Evolutionary conservation across 2,329 filamentous ascomycete species (phyloP).

Genomic region (Ophiosphaerella korrae): DNA sequence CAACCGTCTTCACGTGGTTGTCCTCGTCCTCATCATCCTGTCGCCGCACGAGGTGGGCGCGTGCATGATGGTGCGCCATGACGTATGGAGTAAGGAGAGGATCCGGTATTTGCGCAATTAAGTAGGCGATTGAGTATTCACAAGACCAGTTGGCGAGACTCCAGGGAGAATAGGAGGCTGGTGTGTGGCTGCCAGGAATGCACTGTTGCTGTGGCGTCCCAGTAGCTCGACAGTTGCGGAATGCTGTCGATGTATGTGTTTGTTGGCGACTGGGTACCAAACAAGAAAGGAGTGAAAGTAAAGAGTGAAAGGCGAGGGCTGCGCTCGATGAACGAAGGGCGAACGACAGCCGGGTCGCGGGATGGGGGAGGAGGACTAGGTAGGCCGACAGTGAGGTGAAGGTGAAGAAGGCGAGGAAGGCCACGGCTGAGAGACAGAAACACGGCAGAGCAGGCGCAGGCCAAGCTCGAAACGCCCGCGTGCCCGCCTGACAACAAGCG

Average conservation of each 20-base stretch:
- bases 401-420: constrained; percentile 20
- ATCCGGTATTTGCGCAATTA: constrained; percentile 21
- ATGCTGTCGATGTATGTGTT: constrained; percentile 22
- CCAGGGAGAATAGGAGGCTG: constrained; percentile 27
- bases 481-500: constrained; percentile 18
- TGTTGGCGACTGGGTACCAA: constrained; percentile 31
- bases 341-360: constrained; percentile 48
- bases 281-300: constrained; percentile 35
- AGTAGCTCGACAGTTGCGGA: constrained; percentile 26
- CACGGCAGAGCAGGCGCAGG: constrained; percentile 20
- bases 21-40: constrained; percentile 24
- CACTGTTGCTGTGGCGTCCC: constrained; percentile 18
- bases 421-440: constrained; percentile 11
- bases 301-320: constrained; percentile 44
- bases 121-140: constrained; percentile 28
- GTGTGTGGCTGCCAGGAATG: constrained; percentile 34
- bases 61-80: constrained; percentile 33
- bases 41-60: constrained; percentile 36
- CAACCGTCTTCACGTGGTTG: constrained; percentile 36
- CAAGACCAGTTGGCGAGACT: constrained; percentile 17
- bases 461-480: constrained; percentile 28
- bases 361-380: constrained; percentile 24
- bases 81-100: constrained; percentile 6
- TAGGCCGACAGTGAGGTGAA: constrained; percentile 11
- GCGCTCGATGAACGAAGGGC: constrained; percentile 46